Conservation (phyloP, 2,329 filamentous ascomycete species). For the Penicillium sp. region DNA sequence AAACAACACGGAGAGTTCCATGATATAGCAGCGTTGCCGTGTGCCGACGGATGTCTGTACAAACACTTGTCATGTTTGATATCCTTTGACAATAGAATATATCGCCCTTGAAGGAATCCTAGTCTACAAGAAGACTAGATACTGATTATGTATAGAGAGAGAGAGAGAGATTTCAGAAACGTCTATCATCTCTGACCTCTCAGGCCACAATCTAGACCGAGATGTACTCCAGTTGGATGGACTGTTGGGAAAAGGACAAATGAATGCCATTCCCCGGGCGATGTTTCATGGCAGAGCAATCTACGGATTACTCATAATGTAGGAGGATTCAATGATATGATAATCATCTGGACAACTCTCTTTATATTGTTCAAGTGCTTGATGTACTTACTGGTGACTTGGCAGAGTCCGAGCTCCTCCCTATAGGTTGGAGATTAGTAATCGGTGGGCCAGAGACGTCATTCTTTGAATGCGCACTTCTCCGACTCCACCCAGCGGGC, state of each 20-base stretch:
- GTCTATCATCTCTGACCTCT: not conserved
- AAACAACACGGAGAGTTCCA: not conserved
- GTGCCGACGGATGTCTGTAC: not conserved
- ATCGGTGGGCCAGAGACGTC: conserved; percentile 1
- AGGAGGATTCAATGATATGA: too few species aligned
- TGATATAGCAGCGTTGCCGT: not conserved
- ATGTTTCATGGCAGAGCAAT: too few species aligned
- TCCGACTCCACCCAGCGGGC: not conserved
- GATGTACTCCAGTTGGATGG: too few species aligned
- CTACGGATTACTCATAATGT: too few species aligned
- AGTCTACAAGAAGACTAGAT: not conserved
- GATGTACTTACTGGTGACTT: too few species aligned
- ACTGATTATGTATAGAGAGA: not conserved
- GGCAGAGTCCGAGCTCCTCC: not conserved
- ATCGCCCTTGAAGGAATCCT: not conserved
- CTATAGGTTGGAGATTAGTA: not conserved
- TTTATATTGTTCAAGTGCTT: too few species aligned
- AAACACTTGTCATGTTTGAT: too few species aligned
- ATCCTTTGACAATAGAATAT: not conserved
- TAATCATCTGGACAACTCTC: too few species aligned
- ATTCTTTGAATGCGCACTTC: not conserved
- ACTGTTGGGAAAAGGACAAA: too few species aligned
- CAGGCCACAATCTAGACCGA: not conserved
- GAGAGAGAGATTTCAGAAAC: not conserved
- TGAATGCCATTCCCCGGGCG: too few species aligned